Base-by-base conservation (phyloP, 2,329 filamentous ascomycete species). In the Chaetoscypha palmicola region DNA sequence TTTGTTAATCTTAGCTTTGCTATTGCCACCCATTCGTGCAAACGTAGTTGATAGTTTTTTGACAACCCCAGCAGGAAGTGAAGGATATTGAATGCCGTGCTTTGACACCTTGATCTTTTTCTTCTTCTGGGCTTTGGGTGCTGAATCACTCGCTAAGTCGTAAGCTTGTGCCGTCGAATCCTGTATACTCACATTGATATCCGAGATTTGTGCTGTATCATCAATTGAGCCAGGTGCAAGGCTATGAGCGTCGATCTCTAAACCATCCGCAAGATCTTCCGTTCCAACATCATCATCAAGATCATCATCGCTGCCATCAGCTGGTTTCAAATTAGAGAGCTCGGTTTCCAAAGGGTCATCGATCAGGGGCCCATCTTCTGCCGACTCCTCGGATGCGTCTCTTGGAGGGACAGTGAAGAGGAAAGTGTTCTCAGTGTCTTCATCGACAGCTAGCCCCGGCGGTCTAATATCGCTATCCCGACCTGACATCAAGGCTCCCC, bases 1-100 rank as follows among this genome's bases (percentile, higher is more conserved):
- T 35, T 83, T 79, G 45, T 74, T 79, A 36, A 94, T 76, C 52
- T 82, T 86, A 4, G 77, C 69, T 54, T 83, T 86, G 54, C 74
- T 74, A 8, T 74, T 69, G 16, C 81, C 79, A 34, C 80, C 77
- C 3, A 77, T 77, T 54, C 80, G 79, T 16, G 83, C 75, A 57
- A 88, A 86, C 1, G 76, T 82, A 24, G 81, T 81, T 5, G 83
- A 82, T 2, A 88, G 66, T 50, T 79, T 73, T 64, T 90, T 91
- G 39, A 94, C 79, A 16, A 90, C 78, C 0, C 78, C 73, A 1
- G 75, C 67, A 2, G 89, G 86, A 32, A 95, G 67, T 1, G 82
- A 80, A 1, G 86, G 84, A 52, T 90, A 89, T 48, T 83, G 76
- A 38, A 85, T 79, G 20, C 86, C 86, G 58, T 89, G 72, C 38